Base-by-base conservation (phyloP, 2,329 filamentous ascomycete genomes). In the Nemania abortiva region DNA sequence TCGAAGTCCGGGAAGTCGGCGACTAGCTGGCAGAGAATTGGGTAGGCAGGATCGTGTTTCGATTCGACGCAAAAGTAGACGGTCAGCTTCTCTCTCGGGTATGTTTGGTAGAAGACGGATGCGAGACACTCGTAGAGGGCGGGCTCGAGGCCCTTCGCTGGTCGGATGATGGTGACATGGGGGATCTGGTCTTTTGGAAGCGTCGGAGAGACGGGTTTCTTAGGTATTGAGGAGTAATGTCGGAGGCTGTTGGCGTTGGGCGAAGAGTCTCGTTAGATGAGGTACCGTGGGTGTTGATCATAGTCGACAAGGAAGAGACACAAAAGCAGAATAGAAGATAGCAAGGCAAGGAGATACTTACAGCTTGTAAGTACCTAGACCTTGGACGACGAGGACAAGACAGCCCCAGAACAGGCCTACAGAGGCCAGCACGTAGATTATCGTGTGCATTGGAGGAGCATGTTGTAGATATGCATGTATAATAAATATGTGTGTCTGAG, bases 91-190 rank as follows among this genome's bases (percentile, higher is more conserved):
- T 92, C 85, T 42, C 79, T 81, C 0, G 95, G 93, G 77, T 98
- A 98, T 63, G 89, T 86, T 80, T 97, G 95, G 55, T 84, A 89
- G 79, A 98, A 95, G 1, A 92, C 93, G 5, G 95, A 92, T 34
- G 92, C 92, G 49, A 99, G 90, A 77, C 96, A 98, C 77, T 97
- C 93, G 85, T 97, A 97, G 27, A 98, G 89, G 72, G 90, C 89
- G 3, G 94, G 92, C 79, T 98, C 96, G 65, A 97, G 86, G 69
- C 95, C 96, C 82, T 98, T 98, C 72, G 97, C 91, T 0, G 96
- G 97, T 2, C 96, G 92, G 74, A 99, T 94, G 69, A 97, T 87
- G 37, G 96, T 98, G 75, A 99, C 87, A 82, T 93, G 90, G 18
- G 95, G 95, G 2, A 94, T 84, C 47, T 90, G 82, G 72, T 86